Conservation (phyloP, 2,329 filamentous ascomycete species). For the Anisogramma anomala region DNA sequence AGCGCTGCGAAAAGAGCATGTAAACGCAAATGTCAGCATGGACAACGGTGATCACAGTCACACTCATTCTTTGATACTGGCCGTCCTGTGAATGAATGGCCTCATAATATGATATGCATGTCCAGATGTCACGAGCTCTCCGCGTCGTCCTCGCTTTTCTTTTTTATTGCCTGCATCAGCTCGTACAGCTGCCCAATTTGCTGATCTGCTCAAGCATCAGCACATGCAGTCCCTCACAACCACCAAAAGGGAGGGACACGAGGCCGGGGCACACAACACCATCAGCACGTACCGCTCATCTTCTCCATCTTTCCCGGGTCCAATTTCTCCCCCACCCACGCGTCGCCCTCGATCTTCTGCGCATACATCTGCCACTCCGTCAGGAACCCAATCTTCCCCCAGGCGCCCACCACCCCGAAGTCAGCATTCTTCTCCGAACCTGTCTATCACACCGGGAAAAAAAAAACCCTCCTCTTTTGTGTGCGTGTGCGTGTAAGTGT, state of each 20-base stretch:
- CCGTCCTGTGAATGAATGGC: not conserved
- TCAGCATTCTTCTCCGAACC: not conserved
- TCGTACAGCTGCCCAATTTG: conserved; percentile 91
- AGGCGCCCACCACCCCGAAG: not conserved
- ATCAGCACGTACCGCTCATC: conserved; percentile 64
- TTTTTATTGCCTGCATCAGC: conserved; percentile 69
- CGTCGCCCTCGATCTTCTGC: conserved; percentile 78
- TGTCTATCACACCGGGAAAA: too few relatives aligned
- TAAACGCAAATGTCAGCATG: too few relatives aligned
- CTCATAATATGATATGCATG: not conserved
- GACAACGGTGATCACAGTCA: too few relatives aligned
- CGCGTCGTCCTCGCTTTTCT: conserved; percentile 16
- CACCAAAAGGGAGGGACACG: not conserved
- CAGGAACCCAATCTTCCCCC: conserved; percentile 72
- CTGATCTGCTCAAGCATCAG: conserved; percentile 50
- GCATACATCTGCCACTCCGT: conserved; percentile 95
- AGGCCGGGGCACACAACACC: conserved; percentile 13
- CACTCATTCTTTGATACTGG: not conserved
- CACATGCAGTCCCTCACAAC: conserved; percentile 5
- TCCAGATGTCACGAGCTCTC: not conserved
- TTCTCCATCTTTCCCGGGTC: conserved; percentile 78
- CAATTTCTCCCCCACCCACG: conserved; percentile 74
- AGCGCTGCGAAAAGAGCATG: too few relatives aligned
- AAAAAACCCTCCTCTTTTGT: too few relatives aligned
- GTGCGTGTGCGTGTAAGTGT: too few relatives aligned